Base-by-base conservation (phyloP, 345 rosid species). In the Durio zibethinus region DNA sequence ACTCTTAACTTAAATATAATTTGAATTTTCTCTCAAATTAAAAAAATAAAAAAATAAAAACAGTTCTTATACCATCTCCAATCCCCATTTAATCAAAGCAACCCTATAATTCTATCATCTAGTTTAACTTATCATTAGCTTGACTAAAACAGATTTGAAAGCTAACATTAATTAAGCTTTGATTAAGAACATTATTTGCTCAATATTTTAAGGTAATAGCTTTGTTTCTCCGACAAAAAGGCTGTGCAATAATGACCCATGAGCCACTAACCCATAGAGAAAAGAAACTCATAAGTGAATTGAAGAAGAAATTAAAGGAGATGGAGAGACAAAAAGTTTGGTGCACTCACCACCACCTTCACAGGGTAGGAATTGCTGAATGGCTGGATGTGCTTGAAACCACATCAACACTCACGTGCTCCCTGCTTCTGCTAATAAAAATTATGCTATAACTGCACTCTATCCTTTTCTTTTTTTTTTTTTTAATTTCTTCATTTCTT, bases 321-420 rank as follows among this genome's bases (percentile, higher is more conserved):
- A 59, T 8, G 15, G 15, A 45, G 40, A 43, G 57, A 27, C n/a
- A n/a, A 38, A 27, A 60, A 25, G 8, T 16, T 6, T 59, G 16
- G 23, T 25, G 63, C 7, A 11, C 35, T 27, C 20, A 31, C 21
- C 40, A 62, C 40, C 42, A 4, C n/a, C n/a, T n/a, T n/a, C 31
- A 16, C 14, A 62, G 40, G 40, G 20, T 27, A 15, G 68, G 35
- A 7, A 33, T 7, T 35, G 16, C 27, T 9, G 47, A 54, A 61
- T 54, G 73, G 77, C 47, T 38, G 73, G 77, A 36, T 38, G 5
- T 45, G 70, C 21, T 73, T 57, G 52, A 72, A 60, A 57, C 40
- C 66, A 61, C 75, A 38, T 57, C 31, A 45, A 59, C 31, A n/a
- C 25, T 79, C 82, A 77, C 75, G 63, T 79, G 79, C 54, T 43